Conservation (phyloP, 176 grass and related monocot species). For the Zea luxurians region DNA sequence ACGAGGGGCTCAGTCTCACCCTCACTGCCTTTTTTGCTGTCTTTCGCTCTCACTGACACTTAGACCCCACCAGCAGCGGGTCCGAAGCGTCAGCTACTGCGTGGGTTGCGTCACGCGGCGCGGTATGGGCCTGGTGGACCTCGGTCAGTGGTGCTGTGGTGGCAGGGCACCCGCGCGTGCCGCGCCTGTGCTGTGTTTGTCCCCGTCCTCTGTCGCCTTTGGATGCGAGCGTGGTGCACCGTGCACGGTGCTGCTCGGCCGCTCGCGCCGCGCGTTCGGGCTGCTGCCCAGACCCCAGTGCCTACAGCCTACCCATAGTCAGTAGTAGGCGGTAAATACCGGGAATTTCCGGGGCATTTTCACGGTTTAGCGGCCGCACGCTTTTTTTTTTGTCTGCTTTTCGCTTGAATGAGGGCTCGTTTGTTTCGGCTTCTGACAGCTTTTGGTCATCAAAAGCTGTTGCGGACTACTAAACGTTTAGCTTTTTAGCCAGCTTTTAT, state of each 20-base stretch:
- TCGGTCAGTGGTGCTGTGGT: slow-evolving; percentile 24
- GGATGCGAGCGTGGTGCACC: background rate
- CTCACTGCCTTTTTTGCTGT: too few relatives aligned
- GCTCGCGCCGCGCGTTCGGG: background rate
- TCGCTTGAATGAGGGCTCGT: background rate
- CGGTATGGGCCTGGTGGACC: slow-evolving; percentile 8
- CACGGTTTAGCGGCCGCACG: background rate
- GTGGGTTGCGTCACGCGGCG: background rate
- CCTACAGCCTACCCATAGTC: too few relatives aligned
- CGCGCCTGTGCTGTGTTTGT: slow-evolving; percentile 37
- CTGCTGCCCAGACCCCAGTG: background rate
- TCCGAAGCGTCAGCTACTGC: background rate
- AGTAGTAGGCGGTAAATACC: slow-evolving; percentile 34
- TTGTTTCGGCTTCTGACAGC: too few relatives aligned
- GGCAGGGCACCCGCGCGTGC: slow-evolving; percentile 42
- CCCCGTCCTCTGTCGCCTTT: background rate
- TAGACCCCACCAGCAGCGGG: rapidly evolving
- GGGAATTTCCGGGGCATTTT: background rate
- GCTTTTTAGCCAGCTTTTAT: too few relatives aligned
- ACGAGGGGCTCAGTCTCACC: slow-evolving; percentile 39
- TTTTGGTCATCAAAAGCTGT: too few relatives aligned
- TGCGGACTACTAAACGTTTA: too few relatives aligned
- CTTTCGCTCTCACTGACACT: background rate
- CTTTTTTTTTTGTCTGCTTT: background rate
- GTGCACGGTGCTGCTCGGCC: background rate